These are phyloP conservation scores for Phaffia australis DNA, from an alignment of 768 basidiomycete species.

Conservation along the genomic window DNA sequence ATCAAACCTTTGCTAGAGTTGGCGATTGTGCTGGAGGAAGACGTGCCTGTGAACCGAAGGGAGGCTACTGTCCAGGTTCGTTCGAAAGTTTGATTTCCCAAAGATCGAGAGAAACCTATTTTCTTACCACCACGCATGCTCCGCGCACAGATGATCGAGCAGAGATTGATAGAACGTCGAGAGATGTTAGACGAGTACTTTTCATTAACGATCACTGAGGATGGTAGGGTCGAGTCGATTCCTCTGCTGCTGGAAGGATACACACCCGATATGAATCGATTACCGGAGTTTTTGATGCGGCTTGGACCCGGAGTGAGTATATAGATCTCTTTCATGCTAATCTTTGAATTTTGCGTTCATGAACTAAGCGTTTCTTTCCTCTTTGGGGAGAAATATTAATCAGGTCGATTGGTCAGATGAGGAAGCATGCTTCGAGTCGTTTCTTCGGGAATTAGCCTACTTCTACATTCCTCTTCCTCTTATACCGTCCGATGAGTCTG, in stretches of 20 bases:
- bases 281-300: conserved; percentile 80
- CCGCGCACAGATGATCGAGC: conserved; percentile 25
- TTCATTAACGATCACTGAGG: conserved; percentile 52
- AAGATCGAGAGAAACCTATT: neutral
- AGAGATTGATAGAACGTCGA: conserved; percentile 39
- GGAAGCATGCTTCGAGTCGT: conserved; percentile 68
- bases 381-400: conserved; percentile 5
- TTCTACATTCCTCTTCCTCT: conserved; percentile 66
- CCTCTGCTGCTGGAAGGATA: conserved; percentile 78
- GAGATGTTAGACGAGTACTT: conserved; percentile 93
- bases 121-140: neutral
- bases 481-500: conserved; percentile 41
- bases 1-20: conserved; percentile 61
- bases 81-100: neutral
- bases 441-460: conserved; percentile 78
- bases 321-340: neutral
- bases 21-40: conserved; percentile 62
- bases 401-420: conserved; percentile 86
- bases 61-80: conserved; percentile 7
- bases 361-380: neutral
- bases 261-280: conserved; percentile 77
- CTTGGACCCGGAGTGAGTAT: conserved; percentile 71
- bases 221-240: conserved; percentile 60
- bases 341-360: neutral
- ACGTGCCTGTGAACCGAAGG: conserved; percentile 40